A percentile compares a stretch with the other conserved stretches of the same genome.
Evolutionary conservation across 768 basidiomycete genomes (phyloP).

Genomic region (Lyophyllum decastes): DNA sequence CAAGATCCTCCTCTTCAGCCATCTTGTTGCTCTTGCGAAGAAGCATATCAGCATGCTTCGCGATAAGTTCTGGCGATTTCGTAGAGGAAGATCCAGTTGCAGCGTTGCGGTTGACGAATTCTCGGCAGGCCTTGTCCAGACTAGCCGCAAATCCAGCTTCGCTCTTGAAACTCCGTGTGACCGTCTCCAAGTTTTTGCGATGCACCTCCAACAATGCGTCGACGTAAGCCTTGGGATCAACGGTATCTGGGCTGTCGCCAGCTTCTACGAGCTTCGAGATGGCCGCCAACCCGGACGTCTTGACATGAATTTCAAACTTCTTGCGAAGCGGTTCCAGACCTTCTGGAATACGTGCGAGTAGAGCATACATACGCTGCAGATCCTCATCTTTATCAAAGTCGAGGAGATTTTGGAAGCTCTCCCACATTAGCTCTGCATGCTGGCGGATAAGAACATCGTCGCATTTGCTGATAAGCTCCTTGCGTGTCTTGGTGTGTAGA

Average conservation of each 20-base stretch:
- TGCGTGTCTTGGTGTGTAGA: slow-evolving; percentile 88
- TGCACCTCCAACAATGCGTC: slow-evolving; percentile 93
- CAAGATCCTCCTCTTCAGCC: slow-evolving; percentile 91
- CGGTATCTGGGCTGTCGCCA: slow-evolving; percentile 60
- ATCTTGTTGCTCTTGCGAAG: slow-evolving; percentile 97
- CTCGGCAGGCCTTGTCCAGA: slow-evolving; percentile 95
- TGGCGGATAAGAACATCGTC: slow-evolving; percentile 93
- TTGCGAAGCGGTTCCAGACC: slow-evolving; percentile 92
- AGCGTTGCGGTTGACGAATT: slow-evolving; percentile 94
- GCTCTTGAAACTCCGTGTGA: slow-evolving; percentile 88
- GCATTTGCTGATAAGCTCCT: slow-evolving; percentile 83
- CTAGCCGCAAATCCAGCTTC: slow-evolving; percentile 96
- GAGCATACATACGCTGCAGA: slow-evolving; percentile 93
- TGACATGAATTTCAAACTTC: slow-evolving; percentile 96
- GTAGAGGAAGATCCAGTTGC: slow-evolving; percentile 87
- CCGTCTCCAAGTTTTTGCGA: slow-evolving; percentile 91
- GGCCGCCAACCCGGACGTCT: slow-evolving; percentile 82
- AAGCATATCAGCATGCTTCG: slow-evolving; percentile 91
- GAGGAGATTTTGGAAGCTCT: slow-evolving; percentile 90
- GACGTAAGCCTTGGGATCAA: slow-evolving; percentile 96
- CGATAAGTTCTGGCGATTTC: slow-evolving; percentile 93
- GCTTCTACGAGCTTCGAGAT: slow-evolving; percentile 79
- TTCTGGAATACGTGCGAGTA: slow-evolving; percentile 90
- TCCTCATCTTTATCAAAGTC: slow-evolving; percentile 98
- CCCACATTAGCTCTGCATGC: slow-evolving; percentile 90